These are phyloP conservation scores for Aspergillus homomorphus DNA, from an alignment of 495 filamentous ascomycete genomes.

Conservation along the genomic window DNA sequence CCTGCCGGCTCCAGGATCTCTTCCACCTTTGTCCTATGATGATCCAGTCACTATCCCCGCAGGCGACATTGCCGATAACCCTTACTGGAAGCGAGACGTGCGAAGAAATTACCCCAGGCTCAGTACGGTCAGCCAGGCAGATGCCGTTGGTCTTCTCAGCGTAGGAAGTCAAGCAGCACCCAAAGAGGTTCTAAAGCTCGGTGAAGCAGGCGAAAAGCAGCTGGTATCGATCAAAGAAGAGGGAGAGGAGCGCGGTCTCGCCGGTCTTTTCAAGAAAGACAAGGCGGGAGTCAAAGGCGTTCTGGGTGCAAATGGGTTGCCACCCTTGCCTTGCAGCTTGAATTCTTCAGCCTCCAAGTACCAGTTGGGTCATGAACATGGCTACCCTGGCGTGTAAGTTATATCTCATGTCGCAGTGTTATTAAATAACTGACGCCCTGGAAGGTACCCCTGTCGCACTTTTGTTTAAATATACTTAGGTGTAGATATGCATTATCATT, in stretches of 20 bases:
- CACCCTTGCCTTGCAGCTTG: constrained; percentile 73
- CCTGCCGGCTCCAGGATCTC: constrained; percentile 76
- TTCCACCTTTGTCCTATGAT: constrained; percentile 73
- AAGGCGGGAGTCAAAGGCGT: constrained; percentile 61
- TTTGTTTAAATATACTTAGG: constrained; percentile 38
- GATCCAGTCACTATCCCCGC: constrained; percentile 92
- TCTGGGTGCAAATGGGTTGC: constrained; percentile 70
- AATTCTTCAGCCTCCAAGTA: constrained; percentile 45
- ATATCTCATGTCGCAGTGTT: not conserved
- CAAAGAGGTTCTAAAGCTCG: constrained; percentile 71
- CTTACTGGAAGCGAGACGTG: constrained; percentile 94
- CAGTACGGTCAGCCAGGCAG: constrained; percentile 75
- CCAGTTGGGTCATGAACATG: constrained; percentile 41
- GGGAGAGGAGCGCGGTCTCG: constrained; percentile 66
- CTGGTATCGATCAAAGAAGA: constrained; percentile 77
- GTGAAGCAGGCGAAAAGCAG: constrained; percentile 77
- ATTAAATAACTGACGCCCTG: constrained; percentile 20
- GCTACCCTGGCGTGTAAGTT: constrained; percentile 52
- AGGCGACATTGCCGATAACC: constrained; percentile 92
- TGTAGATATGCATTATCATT: not conserved
- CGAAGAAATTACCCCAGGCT: constrained; percentile 82
- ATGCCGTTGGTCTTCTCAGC: constrained; percentile 79
- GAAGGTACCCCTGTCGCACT: constrained; percentile 53
- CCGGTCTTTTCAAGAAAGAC: constrained; percentile 69
- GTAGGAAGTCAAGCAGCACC: constrained; percentile 81